phyloP scores from a whole-genome alignment of 805 yeast genomes.

The Ogataea siamensis region DNA sequence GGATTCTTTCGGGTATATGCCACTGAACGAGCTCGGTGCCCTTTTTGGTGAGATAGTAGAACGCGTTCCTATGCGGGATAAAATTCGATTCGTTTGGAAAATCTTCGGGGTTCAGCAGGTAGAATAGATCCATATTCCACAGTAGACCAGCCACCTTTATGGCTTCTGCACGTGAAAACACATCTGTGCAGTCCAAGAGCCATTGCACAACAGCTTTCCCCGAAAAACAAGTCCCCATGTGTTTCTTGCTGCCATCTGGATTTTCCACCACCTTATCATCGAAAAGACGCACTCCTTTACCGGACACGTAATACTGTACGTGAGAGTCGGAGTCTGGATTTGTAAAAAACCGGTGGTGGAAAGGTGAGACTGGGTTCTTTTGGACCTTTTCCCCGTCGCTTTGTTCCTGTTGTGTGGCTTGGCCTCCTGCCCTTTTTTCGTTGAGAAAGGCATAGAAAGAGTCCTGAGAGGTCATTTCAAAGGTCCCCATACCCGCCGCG shows the following conservation, averaged over 20 bases:
- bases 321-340: conserved; percentile 88
- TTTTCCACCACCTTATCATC: conserved; percentile 32
- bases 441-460: conserved; percentile 25
- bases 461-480: conserved; percentile 14
- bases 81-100: conserved; percentile 10
- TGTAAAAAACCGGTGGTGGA: conserved; percentile 72
- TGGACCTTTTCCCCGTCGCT: conserved; percentile 1
- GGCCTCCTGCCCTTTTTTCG: conserved; percentile 17
- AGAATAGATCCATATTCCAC: conserved; percentile 44
- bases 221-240: conserved; percentile 51
- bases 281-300: conserved; percentile 62
- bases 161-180: conserved; percentile 52
- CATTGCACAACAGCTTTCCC: conserved; percentile 84
- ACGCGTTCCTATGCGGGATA: conserved; percentile 18
- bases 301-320: conserved; percentile 71
- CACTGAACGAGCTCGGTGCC: conserved; percentile 27
- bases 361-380: conserved; percentile 47
- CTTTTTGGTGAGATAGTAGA: conserved; percentile 23
- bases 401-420: neutral
- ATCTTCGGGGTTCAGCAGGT: conserved; percentile 34
- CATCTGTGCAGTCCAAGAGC: conserved; percentile 87
- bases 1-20: conserved; percentile 9
- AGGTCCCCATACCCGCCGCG: conserved; percentile 10
- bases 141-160: conserved; percentile 50
- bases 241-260: conserved; percentile 27